These are phyloP conservation scores for Coccomyxa sp. DNA, from an alignment of 139 green algal genomes.

Conservation along the genomic window DNA sequence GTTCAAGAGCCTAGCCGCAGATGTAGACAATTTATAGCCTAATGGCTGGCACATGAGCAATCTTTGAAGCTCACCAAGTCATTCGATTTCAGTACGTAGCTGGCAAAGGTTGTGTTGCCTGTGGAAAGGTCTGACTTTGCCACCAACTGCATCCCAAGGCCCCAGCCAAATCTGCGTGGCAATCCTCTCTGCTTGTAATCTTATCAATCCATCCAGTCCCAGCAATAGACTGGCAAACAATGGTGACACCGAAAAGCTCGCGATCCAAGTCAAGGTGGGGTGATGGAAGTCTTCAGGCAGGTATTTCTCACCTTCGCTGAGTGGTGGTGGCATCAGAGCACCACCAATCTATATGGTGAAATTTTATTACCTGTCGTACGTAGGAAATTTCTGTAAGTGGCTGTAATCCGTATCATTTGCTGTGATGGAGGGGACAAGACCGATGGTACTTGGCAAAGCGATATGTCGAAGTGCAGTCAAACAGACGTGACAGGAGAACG, in stretches of 20 bases:
- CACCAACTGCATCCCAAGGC: conserved; percentile 86
- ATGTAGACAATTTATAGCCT: too few species aligned
- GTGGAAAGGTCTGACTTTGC: conserved; percentile 87
- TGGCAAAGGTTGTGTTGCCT: conserved; percentile 77
- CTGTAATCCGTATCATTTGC: too few species aligned
- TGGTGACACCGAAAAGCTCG: not conserved
- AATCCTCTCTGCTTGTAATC: not conserved
- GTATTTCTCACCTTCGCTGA: conserved; percentile 47
- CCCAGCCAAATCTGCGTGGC: conserved; percentile 75
- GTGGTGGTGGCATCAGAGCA: conserved; percentile 85
- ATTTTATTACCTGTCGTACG: conserved; percentile 44
- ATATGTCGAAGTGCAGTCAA: too few species aligned
- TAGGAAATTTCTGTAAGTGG: not conserved
- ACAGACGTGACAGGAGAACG: not conserved
- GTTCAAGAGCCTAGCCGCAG: too few species aligned
- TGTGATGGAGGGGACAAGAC: too few species aligned
- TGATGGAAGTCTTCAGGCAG: not conserved
- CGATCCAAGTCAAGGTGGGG: not conserved
- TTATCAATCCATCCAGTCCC: too few species aligned
- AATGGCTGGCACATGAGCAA: too few species aligned
- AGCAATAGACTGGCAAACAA: not conserved
- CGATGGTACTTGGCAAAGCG: too few species aligned
- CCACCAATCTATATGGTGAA: conserved; percentile 96
- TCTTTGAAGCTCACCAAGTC: conserved; percentile 54
- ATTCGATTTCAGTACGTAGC: conserved; percentile 76